Conservation (phyloP, 768 basidiomycete species). For the Infundibulicybe gibba region DNA sequence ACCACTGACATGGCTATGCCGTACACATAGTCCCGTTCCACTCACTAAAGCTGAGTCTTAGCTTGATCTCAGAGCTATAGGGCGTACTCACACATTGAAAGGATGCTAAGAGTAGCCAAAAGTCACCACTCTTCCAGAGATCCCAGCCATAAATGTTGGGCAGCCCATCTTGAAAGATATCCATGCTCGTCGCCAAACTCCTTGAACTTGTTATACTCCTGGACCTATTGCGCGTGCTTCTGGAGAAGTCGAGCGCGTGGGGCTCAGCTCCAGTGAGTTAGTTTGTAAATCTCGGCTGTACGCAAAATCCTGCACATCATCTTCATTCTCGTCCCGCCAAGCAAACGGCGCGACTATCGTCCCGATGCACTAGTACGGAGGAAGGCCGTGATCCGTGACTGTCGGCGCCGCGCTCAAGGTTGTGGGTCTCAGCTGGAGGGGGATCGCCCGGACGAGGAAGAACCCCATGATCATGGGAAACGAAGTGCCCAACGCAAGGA, state of each 20-base stretch:
- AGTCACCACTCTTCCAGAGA: conserved; percentile 16
- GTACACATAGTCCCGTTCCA: conserved; percentile 78
- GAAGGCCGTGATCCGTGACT: conserved; percentile 11
- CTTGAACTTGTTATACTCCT: neutral
- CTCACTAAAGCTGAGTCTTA: conserved; percentile 38
- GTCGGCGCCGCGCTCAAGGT: conserved; percentile 14
- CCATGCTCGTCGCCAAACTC: neutral
- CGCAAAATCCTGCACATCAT: neutral
- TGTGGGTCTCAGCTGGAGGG: conserved; percentile 40
- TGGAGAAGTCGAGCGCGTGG: neutral
- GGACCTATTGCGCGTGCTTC: neutral
- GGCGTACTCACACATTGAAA: conserved; percentile 49
- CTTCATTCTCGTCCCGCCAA: conserved; percentile 4
- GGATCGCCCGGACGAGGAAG: conserved; percentile 68
- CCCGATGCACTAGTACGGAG: neutral
- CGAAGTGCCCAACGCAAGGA: conserved; percentile 76
- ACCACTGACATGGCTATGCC: conserved; percentile 16
- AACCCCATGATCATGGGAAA: conserved; percentile 78
- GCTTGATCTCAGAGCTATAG: neutral
- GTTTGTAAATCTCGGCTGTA: too few relatives aligned
- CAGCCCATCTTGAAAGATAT: conserved; percentile 8
- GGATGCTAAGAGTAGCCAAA: conserved; percentile 35
- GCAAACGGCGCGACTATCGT: conserved; percentile 7
- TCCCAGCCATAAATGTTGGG: conserved; percentile 17
- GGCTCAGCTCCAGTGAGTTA: too few relatives aligned